phyloP scores from a whole-genome alignment of 352 stramenopile species.

The Globisporangium yorkense region DNA sequence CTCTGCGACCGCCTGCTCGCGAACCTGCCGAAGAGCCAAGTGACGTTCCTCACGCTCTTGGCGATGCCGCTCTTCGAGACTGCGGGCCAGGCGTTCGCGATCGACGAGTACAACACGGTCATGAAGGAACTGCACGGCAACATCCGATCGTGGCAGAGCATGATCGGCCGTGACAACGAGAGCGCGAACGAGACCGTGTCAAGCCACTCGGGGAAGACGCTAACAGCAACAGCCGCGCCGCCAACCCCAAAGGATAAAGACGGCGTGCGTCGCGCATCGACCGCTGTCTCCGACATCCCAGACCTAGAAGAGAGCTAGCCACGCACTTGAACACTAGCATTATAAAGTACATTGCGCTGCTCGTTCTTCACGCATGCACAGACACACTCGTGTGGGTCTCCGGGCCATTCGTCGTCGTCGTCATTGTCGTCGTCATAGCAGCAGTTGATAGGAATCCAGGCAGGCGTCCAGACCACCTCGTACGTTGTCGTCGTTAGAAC shows the following conservation, averaged over 20 bases:
- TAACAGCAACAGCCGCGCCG: background rate
- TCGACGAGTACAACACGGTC: conserved; percentile 52
- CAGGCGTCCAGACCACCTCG: too few species aligned
- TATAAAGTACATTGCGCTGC: background rate
- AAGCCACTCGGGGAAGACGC: conserved; percentile 17
- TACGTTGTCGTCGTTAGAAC: conserved; percentile 4
- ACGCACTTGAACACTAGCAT: background rate
- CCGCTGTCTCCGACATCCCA: background rate
- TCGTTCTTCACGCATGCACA: background rate
- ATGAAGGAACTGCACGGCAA: conserved; percentile 48
- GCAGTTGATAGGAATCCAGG: too few species aligned
- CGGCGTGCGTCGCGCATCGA: background rate
- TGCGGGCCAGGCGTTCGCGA: conserved; percentile 46
- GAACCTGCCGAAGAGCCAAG: conserved; percentile 57
- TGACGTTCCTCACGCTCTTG: conserved; percentile 59
- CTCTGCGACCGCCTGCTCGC: conserved; percentile 53
- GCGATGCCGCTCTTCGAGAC: conserved; percentile 61
- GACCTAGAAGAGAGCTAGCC: conserved; percentile 1
- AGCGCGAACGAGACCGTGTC: conserved; percentile 25
- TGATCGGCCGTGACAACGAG: conserved; percentile 26
- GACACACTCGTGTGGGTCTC: background rate
- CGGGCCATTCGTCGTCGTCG: background rate
- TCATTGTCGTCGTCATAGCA: too few species aligned
- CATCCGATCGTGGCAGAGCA: conserved; percentile 39
- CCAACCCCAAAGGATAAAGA: conserved; percentile 1